Evolutionary conservation across 176 grass and related monocot genomes (phyloP), one percentile per base, ranked within the genome.

Genomic region (Triticum monococcum): DNA sequence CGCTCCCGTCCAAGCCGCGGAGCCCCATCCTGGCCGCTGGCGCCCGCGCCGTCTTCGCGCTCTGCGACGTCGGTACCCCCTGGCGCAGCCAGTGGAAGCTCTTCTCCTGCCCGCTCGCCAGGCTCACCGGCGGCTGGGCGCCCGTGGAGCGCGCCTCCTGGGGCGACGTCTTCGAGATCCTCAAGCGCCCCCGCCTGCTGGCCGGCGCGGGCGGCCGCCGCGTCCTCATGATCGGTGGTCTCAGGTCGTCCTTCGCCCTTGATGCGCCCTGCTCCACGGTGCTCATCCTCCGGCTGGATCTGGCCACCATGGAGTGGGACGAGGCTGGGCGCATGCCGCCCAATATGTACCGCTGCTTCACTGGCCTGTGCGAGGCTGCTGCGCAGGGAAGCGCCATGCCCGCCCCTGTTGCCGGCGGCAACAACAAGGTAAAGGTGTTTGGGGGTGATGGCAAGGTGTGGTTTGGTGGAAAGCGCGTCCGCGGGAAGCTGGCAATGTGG

Each of bases 51-150:
- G 85, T 99, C 45, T 97, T 97, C 83, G 92, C 97, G 7, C 92
- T 99, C 5, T 97, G 94, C 80, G 97, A 99, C 63, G 94, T 99
- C 2, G 97, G 97, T 74, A 91, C 92, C 1, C 92, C 97, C 12
- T 99, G 97, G 97, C 91, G 97, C 60, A 99, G 85, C 92, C 97
- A 96, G 86, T 99, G 97, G 97, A 96, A 95, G 78, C 92, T 99
- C 76, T 99, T 94, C 87, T 96, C 94, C 70, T 99, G 97, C 90
- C 89, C 88, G 43, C 90, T 99, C 2, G 18, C 77, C 68, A 82
- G 14, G 63, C 85, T 96, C 74, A 90, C 92, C 32, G 88, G 93
- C 2, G 91, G 91, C 32, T 99, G 97, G 97, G 94, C 89, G 28
- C 87, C 94, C 22, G 86, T 99, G 0, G 94, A 99, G 80, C 85